A percentile compares a stretch with the other conserved stretches of the same genome.
Evolutionary conservation across 495 filamentous ascomycete genomes (phyloP).

Genomic region (Hypoxylon intermedium): DNA sequence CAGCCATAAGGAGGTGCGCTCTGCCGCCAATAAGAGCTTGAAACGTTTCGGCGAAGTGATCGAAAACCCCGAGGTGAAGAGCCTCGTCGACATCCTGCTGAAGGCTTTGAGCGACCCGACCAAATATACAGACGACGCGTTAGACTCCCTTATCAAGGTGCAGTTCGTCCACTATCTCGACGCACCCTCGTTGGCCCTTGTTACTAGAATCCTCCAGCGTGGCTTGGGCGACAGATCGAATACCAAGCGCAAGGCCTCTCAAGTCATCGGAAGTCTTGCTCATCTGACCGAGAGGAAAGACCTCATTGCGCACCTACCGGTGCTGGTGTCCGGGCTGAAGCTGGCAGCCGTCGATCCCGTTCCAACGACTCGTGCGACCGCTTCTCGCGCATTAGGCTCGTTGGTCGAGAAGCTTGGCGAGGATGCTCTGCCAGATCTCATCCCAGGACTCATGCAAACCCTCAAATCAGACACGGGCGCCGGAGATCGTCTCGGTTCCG

Average conservation of each 20-base stretch:
- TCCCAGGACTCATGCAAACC: conserved; percentile 94
- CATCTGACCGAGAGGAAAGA: conserved; percentile 97
- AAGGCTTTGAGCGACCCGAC: conserved; percentile 98
- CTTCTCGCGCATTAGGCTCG: conserved; percentile 93
- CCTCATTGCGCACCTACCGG: conserved; percentile 86
- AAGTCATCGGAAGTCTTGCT: conserved; percentile 96
- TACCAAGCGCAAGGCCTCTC: conserved; percentile 92
- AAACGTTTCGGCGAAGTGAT: conserved; percentile 99
- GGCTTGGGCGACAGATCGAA: conserved; percentile 88
- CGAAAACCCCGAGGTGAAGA: conserved; percentile 94
- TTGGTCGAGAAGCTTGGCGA: conserved; percentile 97
- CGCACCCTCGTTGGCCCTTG: conserved; percentile 90
- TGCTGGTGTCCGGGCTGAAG: conserved; percentile 89
- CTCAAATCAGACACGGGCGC: conserved; percentile 97
- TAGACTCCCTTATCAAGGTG: conserved; percentile 93
- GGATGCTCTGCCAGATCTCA: conserved; percentile 94
- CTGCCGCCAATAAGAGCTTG: conserved; percentile 90
- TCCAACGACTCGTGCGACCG: conserved; percentile 94
- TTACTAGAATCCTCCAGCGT: conserved; percentile 93
- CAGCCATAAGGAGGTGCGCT: conserved; percentile 94
- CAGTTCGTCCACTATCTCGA: conserved; percentile 96
- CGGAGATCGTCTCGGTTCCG: conserved; percentile 92
- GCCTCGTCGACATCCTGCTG: conserved; percentile 84
- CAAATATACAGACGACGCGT: conserved; percentile 93
- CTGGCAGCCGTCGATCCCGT: conserved; percentile 92